These are phyloP conservation scores for Schwanniomyces pseudopolymorphus DNA, from an alignment of 805 yeast species.

Conservation along the genomic window DNA sequence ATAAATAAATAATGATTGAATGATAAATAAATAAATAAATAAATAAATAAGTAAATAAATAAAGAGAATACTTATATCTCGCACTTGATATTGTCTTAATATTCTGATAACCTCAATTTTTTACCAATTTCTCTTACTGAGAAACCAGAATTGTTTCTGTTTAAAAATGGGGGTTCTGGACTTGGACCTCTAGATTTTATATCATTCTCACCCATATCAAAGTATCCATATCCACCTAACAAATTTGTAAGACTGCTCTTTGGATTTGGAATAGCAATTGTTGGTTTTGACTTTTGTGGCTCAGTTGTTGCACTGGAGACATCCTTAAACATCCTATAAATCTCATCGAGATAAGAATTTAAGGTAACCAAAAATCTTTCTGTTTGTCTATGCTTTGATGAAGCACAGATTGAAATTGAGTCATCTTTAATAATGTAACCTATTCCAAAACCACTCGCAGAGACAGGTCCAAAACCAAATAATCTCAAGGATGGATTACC, in stretches of 20 bases:
- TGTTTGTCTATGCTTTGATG: slow-evolving; percentile 63
- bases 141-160: slow-evolving; percentile 37
- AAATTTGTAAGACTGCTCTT: slow-evolving; percentile 28
- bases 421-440: slow-evolving; percentile 57
- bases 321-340: slow-evolving; percentile 27
- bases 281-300: not conserved
- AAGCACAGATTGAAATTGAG: slow-evolving; percentile 50
- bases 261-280: slow-evolving; percentile 17
- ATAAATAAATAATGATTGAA: slow-evolving; percentile 3
- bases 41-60: slow-evolving; percentile 10
- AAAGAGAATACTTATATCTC: not conserved
- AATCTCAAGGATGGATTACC: slow-evolving; percentile 59
- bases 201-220: slow-evolving; percentile 56
- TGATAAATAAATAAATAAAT: slow-evolving; percentile 9
- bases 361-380: slow-evolving; percentile 53
- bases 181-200: slow-evolving; percentile 55
- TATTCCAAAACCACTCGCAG: slow-evolving; percentile 58
- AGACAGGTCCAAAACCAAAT: slow-evolving; percentile 61
- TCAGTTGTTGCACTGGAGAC: not conserved
- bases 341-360: slow-evolving; percentile 48
- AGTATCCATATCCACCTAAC: slow-evolving; percentile 61
- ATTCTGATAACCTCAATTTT: slow-evolving; percentile 63
- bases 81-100: slow-evolving; percentile 32
- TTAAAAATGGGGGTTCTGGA: slow-evolving; percentile 53
- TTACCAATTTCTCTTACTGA: slow-evolving; percentile 60